These are phyloP conservation scores for Sclerotinia glacialis DNA, from an alignment of 2,329 filamentous ascomycete genomes.

Conservation along the genomic window DNA sequence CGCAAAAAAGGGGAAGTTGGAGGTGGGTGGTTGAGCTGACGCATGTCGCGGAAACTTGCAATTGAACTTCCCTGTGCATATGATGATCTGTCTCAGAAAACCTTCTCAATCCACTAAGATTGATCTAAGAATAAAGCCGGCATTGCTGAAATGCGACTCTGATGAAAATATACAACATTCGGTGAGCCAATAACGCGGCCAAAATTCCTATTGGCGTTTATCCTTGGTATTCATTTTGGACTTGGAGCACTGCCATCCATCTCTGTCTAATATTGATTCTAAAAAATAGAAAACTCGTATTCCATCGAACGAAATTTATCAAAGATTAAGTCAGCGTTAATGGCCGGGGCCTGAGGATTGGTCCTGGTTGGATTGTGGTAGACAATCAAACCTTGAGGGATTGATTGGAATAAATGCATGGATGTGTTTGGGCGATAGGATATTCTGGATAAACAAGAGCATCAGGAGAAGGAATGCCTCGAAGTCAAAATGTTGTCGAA, in stretches of 20 bases:
- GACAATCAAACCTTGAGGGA: not conserved
- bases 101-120: conserved; percentile 1
- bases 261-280: not conserved
- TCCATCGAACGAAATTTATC: not conserved
- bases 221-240: not conserved
- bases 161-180: not conserved
- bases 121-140: not conserved
- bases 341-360: not conserved
- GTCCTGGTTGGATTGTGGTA: not conserved
- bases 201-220: not conserved
- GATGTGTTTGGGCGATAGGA: not conserved
- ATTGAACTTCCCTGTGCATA: conserved; percentile 1
- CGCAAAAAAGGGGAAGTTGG: not conserved
- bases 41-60: not conserved
- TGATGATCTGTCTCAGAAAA: not conserved
- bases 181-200: not conserved
- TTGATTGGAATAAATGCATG: not conserved
- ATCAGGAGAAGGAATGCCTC: not conserved
- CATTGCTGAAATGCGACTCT: not conserved
- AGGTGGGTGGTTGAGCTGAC: conserved; percentile 5
- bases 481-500: not conserved
- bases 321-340: not conserved
- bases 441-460: not conserved
- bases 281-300: not conserved
- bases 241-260: not conserved